phyloP scores from a whole-genome alignment of 2,329 filamentous ascomycete species.

The Trichoderma oligosporum region DNA sequence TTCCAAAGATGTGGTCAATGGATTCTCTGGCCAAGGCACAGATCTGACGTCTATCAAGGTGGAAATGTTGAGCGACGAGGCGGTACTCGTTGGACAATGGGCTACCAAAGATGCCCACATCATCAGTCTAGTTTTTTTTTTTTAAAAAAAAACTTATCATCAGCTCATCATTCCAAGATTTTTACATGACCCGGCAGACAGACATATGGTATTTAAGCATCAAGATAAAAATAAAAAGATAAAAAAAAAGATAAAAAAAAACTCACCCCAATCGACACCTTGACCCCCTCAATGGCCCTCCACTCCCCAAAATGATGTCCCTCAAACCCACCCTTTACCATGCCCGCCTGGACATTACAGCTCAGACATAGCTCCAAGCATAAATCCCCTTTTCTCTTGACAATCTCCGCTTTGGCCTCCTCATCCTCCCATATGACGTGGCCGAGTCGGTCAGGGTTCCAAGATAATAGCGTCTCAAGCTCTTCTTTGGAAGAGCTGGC shows the following conservation, averaged over 20 bases:
- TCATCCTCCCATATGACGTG: constrained; percentile 75
- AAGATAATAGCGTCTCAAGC: constrained; percentile 60
- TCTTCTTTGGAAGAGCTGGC: constrained; percentile 56
- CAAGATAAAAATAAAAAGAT: background rate
- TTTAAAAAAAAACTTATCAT: background rate
- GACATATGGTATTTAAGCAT: too few relatives aligned
- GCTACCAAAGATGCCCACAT: constrained; percentile 78
- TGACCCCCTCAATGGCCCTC: constrained; percentile 54
- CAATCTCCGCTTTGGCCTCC: constrained; percentile 53
- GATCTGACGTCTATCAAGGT: constrained; percentile 45
- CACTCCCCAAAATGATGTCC: constrained; percentile 78
- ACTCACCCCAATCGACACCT: constrained; percentile 67
- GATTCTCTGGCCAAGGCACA: constrained; percentile 56
- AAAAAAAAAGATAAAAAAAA: background rate
- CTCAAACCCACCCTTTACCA: constrained; percentile 62
- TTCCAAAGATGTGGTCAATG: constrained; percentile 64
- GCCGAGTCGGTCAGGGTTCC: constrained; percentile 64
- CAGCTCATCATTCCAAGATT: too few relatives aligned
- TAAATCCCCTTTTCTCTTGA: constrained; percentile 41
- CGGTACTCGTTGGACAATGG: constrained; percentile 72
- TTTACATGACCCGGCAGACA: too few relatives aligned
- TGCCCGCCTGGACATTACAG: constrained; percentile 73
- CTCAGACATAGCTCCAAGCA: constrained; percentile 75
- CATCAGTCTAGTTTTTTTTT: constrained; percentile 60
- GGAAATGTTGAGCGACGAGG: constrained; percentile 68